Evolutionary conservation across 2,329 filamentous ascomycete genomes (phyloP).

Genomic region (Escovopsis sp.): DNA sequence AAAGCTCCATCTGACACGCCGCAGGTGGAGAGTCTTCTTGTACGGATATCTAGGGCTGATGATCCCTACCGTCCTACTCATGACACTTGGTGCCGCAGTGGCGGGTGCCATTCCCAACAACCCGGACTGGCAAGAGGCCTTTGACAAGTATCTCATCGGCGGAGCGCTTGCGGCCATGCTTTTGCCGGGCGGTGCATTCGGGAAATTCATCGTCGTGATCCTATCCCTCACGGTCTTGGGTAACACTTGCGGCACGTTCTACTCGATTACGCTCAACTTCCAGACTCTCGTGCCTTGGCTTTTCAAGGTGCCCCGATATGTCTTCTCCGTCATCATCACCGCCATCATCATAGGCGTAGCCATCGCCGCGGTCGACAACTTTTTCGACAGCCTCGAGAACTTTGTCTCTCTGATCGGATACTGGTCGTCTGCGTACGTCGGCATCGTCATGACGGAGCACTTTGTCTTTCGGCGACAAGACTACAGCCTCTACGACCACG

Average conservation of each 20-base stretch:
- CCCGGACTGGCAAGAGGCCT: constrained; percentile 38
- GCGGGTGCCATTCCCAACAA: constrained; percentile 42
- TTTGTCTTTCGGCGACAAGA: constrained; percentile 31
- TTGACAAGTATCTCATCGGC: constrained; percentile 37
- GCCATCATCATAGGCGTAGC: constrained; percentile 45
- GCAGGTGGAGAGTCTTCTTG: constrained; percentile 30
- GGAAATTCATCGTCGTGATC: constrained; percentile 45
- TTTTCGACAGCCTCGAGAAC: constrained; percentile 43
- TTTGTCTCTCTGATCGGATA: constrained; percentile 43
- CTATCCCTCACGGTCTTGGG: constrained; percentile 43
- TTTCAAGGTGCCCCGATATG: constrained; percentile 38
- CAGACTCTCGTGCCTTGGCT: constrained; percentile 46
- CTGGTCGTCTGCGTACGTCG: constrained; percentile 41
- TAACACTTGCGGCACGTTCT: constrained; percentile 45
- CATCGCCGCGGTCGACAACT: constrained; percentile 38
- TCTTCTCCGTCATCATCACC: constrained; percentile 43
- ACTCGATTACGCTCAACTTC: constrained; percentile 49
- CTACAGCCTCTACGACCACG: constrained; percentile 30
- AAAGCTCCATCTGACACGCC: constrained; percentile 1
- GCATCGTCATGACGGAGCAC: constrained; percentile 33
- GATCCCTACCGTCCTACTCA: constrained; percentile 41
- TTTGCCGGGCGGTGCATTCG: constrained; percentile 41
- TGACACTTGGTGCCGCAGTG: constrained; percentile 51
- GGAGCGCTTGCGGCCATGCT: constrained; percentile 48
- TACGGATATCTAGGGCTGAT: constrained; percentile 43